Conservation (phyloP, 2,329 filamentous ascomycete genomes). For the Gnomoniopsis smithogilvyi region DNA sequence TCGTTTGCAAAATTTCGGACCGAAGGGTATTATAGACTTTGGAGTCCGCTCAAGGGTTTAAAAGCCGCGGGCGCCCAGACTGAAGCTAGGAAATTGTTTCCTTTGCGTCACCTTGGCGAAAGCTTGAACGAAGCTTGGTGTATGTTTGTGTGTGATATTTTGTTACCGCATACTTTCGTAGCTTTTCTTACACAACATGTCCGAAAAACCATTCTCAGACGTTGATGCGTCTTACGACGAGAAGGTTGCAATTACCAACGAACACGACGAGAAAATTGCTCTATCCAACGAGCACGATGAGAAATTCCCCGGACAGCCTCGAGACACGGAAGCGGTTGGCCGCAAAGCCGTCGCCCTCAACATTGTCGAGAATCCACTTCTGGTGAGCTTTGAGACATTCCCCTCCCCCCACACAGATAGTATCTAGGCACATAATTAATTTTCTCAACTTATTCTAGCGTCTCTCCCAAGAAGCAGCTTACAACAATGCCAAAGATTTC, state of each 20-base stretch:
- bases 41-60: too few species aligned
- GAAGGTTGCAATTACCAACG: background rate
- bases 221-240: background rate
- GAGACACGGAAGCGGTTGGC: slow-evolving; percentile 9
- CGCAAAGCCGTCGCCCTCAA: slow-evolving; percentile 27
- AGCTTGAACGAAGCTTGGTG: too few species aligned
- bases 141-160: too few species aligned
- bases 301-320: background rate
- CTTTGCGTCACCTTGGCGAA: too few species aligned
- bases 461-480: slow-evolving; percentile 39
- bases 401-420: slow-evolving; percentile 25
- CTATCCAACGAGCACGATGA: slow-evolving; percentile 6
- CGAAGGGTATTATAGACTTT: too few species aligned
- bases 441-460: background rate
- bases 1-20: too few species aligned
- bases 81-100: too few species aligned
- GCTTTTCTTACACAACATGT: background rate
- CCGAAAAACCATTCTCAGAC: background rate
- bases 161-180: too few species aligned
- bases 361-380: slow-evolving; percentile 31
- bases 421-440: background rate
- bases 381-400: slow-evolving; percentile 18
- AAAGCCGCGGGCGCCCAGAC: too few species aligned
- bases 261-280: background rate
- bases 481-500: slow-evolving; percentile 58